These are phyloP conservation scores for Naganishia vishniacii DNA, from an alignment of 768 basidiomycete genomes.

Conservation along the genomic window DNA sequence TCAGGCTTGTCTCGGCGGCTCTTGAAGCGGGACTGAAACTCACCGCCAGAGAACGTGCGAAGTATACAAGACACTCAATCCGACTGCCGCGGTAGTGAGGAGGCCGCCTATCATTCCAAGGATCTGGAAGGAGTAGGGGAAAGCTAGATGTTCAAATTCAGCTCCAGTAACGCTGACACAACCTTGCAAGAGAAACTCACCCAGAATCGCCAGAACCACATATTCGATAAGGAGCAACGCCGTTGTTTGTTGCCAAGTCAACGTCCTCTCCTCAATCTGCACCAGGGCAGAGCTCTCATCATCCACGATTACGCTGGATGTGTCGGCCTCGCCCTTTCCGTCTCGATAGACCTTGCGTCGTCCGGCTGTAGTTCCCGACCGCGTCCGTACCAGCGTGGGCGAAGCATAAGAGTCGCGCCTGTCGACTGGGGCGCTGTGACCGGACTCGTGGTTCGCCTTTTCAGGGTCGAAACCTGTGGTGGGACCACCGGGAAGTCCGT, in stretches of 20 bases:
- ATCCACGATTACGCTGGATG: slow-evolving; percentile 6
- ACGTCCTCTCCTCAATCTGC: slow-evolving; percentile 23
- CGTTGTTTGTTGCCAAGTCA: slow-evolving; percentile 25
- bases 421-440: background rate
- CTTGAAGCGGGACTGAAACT: background rate
- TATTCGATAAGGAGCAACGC: slow-evolving; percentile 31
- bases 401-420: background rate
- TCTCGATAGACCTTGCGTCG: background rate
- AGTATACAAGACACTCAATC: slow-evolving; percentile 31
- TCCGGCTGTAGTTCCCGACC: background rate
- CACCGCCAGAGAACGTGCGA: slow-evolving; percentile 33
- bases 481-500: slow-evolving; percentile 24
- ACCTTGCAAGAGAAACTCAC: background rate
- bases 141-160: slow-evolving; percentile 17
- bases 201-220: slow-evolving; percentile 34
- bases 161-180: background rate
- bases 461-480: slow-evolving; percentile 25
- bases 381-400: slow-evolving; percentile 4
- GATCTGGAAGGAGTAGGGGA: slow-evolving; percentile 31
- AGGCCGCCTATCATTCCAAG: slow-evolving; percentile 33
- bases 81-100: slow-evolving; percentile 29
- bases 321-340: slow-evolving; percentile 5
- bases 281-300: slow-evolving; percentile 23
- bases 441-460: slow-evolving; percentile 8
- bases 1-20: background rate